These are phyloP conservation scores for Podosphaera leucotricha DNA, from an alignment of 2,329 filamentous ascomycete species.

Conservation along the genomic window DNA sequence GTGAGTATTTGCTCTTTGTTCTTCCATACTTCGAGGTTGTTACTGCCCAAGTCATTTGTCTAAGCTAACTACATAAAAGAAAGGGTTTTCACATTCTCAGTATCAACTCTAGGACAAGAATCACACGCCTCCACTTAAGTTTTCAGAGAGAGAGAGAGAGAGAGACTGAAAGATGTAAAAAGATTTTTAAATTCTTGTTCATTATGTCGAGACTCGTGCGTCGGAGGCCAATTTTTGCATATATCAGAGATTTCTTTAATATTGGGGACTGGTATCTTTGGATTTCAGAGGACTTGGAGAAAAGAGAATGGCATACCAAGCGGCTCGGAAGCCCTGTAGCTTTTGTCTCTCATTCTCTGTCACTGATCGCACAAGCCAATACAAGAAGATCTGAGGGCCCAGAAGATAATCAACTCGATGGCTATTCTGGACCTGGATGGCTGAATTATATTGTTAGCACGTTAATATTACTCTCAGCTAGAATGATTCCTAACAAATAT, in stretches of 20 bases:
- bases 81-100: no score
- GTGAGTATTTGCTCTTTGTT: no score
- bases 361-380: constrained; percentile 67
- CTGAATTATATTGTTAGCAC: constrained; percentile 31
- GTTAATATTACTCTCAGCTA: background rate
- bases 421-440: constrained; percentile 36
- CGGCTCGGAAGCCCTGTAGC: constrained; percentile 55
- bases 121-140: no score
- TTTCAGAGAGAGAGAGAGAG: no score
- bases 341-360: constrained; percentile 50
- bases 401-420: constrained; percentile 64
- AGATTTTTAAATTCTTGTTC: constrained; percentile 10
- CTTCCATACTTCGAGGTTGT: no score
- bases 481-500: constrained; percentile 3
- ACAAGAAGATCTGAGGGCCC: constrained; percentile 10
- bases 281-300: constrained; percentile 81
- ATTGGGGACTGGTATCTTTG: constrained; percentile 77
- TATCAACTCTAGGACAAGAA: no score
- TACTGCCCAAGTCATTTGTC: no score
- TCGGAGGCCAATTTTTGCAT: constrained; percentile 53
- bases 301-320: constrained; percentile 72
- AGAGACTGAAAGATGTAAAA: background rate
- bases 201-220: constrained; percentile 61
- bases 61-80: no score
- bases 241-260: constrained; percentile 59